Evolutionary conservation across 495 filamentous ascomycete genomes (phyloP).

Genomic region (Penicillium diatomitis): DNA sequence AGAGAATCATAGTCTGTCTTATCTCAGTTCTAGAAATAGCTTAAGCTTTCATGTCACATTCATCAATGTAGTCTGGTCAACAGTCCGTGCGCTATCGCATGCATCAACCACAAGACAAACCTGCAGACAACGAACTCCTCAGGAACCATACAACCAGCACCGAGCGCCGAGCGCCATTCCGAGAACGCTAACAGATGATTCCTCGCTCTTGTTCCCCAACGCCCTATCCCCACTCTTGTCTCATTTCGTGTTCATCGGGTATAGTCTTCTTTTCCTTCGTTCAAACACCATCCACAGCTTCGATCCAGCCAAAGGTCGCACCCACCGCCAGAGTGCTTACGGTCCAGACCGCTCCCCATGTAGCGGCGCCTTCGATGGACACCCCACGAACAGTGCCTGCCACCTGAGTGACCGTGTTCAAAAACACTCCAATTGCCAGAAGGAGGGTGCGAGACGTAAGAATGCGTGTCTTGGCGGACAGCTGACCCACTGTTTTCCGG

Average conservation of each 20-base stretch:
- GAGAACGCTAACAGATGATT: neutral
- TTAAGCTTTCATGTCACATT: too few species aligned
- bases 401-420: conserved; percentile 58
- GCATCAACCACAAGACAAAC: too few species aligned
- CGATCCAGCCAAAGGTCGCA: conserved; percentile 50
- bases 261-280: neutral
- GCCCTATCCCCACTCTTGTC: neutral
- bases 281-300: conserved; percentile 39
- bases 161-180: conserved; percentile 1
- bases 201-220: neutral
- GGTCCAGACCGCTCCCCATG: conserved; percentile 65
- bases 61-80: too few species aligned
- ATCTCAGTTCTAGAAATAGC: too few species aligned
- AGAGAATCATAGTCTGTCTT: too few species aligned
- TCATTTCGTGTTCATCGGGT: too few species aligned
- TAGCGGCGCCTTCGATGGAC: conserved; percentile 54
- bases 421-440: conserved; percentile 44
- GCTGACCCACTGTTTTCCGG: conserved; percentile 41
- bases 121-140: neutral
- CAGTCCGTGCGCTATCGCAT: too few species aligned
- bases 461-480: conserved; percentile 53
- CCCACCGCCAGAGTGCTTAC: conserved; percentile 50
- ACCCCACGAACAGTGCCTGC: conserved; percentile 55
- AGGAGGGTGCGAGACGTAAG: conserved; percentile 54
- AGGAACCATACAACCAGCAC: neutral